phyloP scores from a whole-genome alignment of 1,284 basidiomycete genomes.

The Ganoderma resinaceum region DNA sequence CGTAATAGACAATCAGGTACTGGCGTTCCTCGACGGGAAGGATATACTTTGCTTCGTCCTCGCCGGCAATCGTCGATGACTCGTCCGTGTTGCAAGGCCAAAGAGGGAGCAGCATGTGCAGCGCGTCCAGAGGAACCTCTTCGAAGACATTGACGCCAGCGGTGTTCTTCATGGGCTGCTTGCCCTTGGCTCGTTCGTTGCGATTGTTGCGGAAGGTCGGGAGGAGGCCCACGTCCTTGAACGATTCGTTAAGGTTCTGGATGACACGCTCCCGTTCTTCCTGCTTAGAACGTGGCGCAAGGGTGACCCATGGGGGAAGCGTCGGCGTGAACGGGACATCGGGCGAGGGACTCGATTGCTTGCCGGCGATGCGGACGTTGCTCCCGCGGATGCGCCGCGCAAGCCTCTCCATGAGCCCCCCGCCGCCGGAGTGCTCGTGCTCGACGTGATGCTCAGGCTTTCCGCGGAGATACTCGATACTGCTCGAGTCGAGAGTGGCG shows the following conservation, averaged over 20 bases:
- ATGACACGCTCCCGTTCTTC: constrained; percentile 74
- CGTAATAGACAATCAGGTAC: constrained; percentile 79
- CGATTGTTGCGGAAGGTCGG: constrained; percentile 53
- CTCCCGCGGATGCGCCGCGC: constrained; percentile 37
- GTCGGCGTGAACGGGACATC: constrained; percentile 39
- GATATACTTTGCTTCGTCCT: constrained; percentile 44
- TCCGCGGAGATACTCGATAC: constrained; percentile 56
- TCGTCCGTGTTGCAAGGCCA: constrained; percentile 80
- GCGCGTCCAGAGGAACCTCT: constrained; percentile 66
- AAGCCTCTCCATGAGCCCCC: constrained; percentile 29
- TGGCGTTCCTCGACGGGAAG: constrained; percentile 62
- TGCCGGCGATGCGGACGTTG: constrained; percentile 27
- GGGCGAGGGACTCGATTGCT: constrained; percentile 32
- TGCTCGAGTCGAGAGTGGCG: constrained; percentile 67
- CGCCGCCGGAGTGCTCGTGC: constrained; percentile 35
- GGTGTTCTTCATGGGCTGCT: constrained; percentile 36
- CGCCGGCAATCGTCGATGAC: constrained; percentile 33
- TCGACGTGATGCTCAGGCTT: constrained; percentile 37
- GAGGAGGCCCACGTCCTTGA: constrained; percentile 79
- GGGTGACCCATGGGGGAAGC: constrained; percentile 70
- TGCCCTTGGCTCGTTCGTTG: constrained; percentile 41
- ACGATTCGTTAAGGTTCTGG: constrained; percentile 73
- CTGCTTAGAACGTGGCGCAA: constrained; percentile 66
- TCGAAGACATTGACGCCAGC: constrained; percentile 58
- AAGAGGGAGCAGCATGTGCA: constrained; percentile 84